Base-by-base conservation (phyloP, 2,329 filamentous ascomycete genomes). In the Emergomyces africanus region DNA sequence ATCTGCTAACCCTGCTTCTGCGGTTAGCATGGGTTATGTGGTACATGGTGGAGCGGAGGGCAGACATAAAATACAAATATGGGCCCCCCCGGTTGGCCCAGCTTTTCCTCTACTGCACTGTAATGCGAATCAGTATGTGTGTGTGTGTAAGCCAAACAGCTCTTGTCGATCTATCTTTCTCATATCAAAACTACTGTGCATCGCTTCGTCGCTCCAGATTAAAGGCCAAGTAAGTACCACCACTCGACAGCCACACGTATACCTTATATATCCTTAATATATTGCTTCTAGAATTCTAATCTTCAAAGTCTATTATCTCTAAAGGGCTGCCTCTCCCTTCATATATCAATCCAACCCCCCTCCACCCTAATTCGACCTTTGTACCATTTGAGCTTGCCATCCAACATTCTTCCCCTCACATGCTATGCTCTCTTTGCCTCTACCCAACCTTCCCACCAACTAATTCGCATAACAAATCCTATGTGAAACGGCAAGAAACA, bases 201-300 rank as follows among this genome's bases (percentile, higher is more conserved):
- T 37, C 33, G 20, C n/a, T 53, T 23, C 50, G 2, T 48, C 44
- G 20, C 33, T 18, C 50, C 50, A 23, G 50, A 53, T 37, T 53
- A 53, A 37, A 39, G 25, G 50, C 53, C 53, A 20, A 54, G 51
- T 54, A 33, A 55, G 53, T 44, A 44, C 23, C 39, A 55, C 39
- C 23, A 33, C 23, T 25, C 25, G 39, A 30, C 15, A 33, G 15
- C 53, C 37, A 44, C 28, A 55, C 39, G 28, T 44, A 55, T 33
- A 28, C 37, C 37, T 25, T 33, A 42, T 55, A 55, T 55, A n/a
- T 30, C n/a, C 53, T 44, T 55, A 44, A 25, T 15, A 44, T 44
- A 55, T 55, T 55, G 39, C 53, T 55, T 55, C 39, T 55, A 55
- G 53, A 55, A 55, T 44, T 33, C 23, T 20, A 53, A 25, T 53